phyloP scores from a whole-genome alignment of 345 rosid genomes.

The Brassica rapa region DNA sequence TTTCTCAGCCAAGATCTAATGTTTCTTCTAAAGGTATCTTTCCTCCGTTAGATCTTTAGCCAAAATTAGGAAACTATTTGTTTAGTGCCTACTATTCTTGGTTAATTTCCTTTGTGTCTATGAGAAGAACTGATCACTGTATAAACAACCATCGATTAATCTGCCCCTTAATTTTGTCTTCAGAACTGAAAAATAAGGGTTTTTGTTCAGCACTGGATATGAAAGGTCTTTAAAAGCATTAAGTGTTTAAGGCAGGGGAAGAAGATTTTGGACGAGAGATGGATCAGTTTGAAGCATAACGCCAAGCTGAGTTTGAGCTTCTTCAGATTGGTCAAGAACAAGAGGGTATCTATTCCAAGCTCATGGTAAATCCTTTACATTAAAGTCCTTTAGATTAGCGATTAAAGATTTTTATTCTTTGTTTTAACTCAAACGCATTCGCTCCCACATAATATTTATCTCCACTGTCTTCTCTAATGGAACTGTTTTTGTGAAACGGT shows the following conservation, averaged over 20 bases:
- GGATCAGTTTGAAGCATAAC: not conserved
- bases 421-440: not conserved
- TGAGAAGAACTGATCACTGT: not conserved
- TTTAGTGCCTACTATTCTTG: too few relatives aligned
- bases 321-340: slow-evolving; percentile 31
- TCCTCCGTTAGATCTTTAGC: too few relatives aligned
- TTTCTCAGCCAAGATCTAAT: slow-evolving; percentile 59
- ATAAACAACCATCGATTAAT: not conserved
- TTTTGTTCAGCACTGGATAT: not conserved
- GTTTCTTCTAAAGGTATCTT: slow-evolving; percentile 16
- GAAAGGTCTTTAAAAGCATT: not conserved
- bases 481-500: not conserved
- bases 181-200: not conserved
- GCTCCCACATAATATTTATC: not conserved
- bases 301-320: too few relatives aligned
- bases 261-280: too few relatives aligned
- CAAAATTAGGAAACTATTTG: too few relatives aligned
- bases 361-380: slow-evolving; percentile 38
- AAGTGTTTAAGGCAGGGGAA: too few relatives aligned
- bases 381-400: not conserved
- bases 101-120: too few relatives aligned
- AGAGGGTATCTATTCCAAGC: slow-evolving; percentile 28
- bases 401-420: slow-evolving; percentile 4
- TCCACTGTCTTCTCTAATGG: not conserved
- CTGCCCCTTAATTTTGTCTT: not conserved